Base-by-base conservation (phyloP, 2,329 filamentous ascomycete species). In the Sarocladiaceae sp. region DNA sequence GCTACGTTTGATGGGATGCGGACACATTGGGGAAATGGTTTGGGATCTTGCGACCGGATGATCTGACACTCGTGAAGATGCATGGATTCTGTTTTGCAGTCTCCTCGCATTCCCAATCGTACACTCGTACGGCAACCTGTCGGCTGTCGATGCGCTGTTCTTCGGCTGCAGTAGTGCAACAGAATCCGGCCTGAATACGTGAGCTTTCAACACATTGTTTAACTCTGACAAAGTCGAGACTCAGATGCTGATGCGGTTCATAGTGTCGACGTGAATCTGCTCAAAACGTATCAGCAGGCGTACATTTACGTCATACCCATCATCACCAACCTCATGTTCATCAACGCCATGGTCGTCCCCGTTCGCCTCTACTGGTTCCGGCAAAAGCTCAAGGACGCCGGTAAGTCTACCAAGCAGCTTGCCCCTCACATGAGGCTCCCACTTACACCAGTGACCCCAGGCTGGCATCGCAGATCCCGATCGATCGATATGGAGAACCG, bases 101-200 rank as follows among this genome's bases (percentile, higher is more conserved):
- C 20, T 48, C 13, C 27, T 48, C 24, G 24, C 19, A 29, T 31
- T 50, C 21, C 21, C 34, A 3, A 31, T 50, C 23, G 26, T 50
- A 19, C 45, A 46, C 29, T 33, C 48, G 5, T 29, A 33, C 9
- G 44, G 47, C 4, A 46, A 44, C 19, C 18, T 47, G 11, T 33
- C 15, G 16, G 65, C 64, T 0, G 58, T 73, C 16, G 72, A 76
- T 58, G 64, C 69, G 18, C 73, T 68, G 53, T 72, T 74, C 55
- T 69, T 74, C 29, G 70, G 70, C 13, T 65, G 62, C 47, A 74
- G 70, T 51, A 63, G 64, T 2, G 67, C 68, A 1, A 76, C 72
- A 4, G 69, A 72, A 50, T 73, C 72, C 0, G 73, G 73, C 0
- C 54, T 76, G 19, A 75, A 74, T 49, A 66, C 69, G 69, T 74